phyloP scores from a whole-genome alignment of 768 basidiomycete species.

The Psilocybe sp. region DNA sequence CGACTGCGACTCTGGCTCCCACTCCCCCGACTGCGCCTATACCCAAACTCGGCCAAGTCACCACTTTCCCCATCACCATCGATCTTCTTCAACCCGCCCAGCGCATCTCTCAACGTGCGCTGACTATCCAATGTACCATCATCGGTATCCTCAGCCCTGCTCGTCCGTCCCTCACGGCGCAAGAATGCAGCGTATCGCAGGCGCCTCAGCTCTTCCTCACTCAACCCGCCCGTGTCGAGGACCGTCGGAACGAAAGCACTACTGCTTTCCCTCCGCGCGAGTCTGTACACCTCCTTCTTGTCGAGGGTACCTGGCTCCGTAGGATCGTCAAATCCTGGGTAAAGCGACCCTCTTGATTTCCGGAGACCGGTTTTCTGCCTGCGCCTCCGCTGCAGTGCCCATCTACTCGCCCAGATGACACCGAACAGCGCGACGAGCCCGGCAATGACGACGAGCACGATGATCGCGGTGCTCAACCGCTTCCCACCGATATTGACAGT shows the following conservation, averaged over 20 bases:
- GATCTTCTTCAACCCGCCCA: too few relatives aligned
- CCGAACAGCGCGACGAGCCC: slow-evolving; percentile 51
- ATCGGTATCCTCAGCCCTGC: slow-evolving; percentile 9
- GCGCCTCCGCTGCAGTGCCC: slow-evolving; percentile 42
- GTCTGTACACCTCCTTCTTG: slow-evolving; percentile 31
- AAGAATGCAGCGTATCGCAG: slow-evolving; percentile 24
- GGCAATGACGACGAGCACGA: slow-evolving; percentile 43
- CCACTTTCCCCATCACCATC: too few relatives aligned
- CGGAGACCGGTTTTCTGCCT: slow-evolving; percentile 7
- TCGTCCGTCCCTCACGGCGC: slow-evolving; percentile 34
- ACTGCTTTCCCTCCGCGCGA: slow-evolving; percentile 25
- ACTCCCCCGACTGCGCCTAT: too few relatives aligned
- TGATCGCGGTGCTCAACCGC: slow-evolving; percentile 55
- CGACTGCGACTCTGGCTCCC: too few relatives aligned
- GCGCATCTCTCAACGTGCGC: neutral
- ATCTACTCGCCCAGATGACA: slow-evolving; percentile 52
- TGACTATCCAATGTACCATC: slow-evolving; percentile 13
- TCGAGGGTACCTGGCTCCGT: slow-evolving; percentile 12
- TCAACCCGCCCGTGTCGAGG: slow-evolving; percentile 22
- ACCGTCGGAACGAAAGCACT: slow-evolving; percentile 8
- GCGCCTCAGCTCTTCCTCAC: slow-evolving; percentile 37
- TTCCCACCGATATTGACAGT: slow-evolving; percentile 25
- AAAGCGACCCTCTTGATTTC: too few relatives aligned
- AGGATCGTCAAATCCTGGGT: neutral
- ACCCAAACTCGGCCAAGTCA: too few relatives aligned